Evolutionary conservation across 257 asterid genomes (phyloP).

Genomic region (Perilla frutescens): DNA sequence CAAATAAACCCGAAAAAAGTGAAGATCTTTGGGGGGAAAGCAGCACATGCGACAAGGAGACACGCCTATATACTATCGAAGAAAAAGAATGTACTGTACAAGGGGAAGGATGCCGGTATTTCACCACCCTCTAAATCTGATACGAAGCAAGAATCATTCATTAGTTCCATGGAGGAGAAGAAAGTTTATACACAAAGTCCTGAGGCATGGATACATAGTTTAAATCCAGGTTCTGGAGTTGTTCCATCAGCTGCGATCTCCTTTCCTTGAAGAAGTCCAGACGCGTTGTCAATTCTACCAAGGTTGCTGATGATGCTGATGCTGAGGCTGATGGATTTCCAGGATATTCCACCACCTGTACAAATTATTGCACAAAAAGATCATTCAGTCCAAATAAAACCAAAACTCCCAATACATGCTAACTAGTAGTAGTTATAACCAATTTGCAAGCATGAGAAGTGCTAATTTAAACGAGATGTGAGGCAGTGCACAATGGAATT

Average conservation of each 20-base stretch:
- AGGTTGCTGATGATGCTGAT: conserved; percentile 73
- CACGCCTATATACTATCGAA: conserved; percentile 38
- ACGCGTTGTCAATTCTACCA: conserved; percentile 88
- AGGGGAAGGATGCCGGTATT: conserved; percentile 14
- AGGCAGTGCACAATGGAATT: too few relatives aligned
- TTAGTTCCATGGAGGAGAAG: conserved; percentile 92
- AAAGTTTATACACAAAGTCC: conserved; percentile 65
- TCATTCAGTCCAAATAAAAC: too few relatives aligned
- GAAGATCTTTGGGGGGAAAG: not conserved
- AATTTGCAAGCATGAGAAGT: too few relatives aligned
- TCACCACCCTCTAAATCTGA: not conserved
- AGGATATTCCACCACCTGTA: conserved; percentile 61
- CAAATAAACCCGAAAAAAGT: not conserved
- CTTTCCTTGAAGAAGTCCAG: conserved; percentile 95
- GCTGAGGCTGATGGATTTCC: conserved; percentile 67
- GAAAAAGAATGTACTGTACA: conserved; percentile 59
- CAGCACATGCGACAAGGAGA: conserved; percentile 15
- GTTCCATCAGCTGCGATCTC: conserved; percentile 98
- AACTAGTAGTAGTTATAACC: too few relatives aligned
- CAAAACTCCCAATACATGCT: too few relatives aligned
- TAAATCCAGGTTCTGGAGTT: conserved; percentile 81
- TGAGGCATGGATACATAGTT: conserved; percentile 69
- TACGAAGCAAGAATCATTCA: conserved; percentile 23
- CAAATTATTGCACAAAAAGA: not conserved
- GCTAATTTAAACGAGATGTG: too few relatives aligned